Base-by-base conservation (phyloP, 2,329 filamentous ascomycete genomes). In the Zasmidium angulare region DNA sequence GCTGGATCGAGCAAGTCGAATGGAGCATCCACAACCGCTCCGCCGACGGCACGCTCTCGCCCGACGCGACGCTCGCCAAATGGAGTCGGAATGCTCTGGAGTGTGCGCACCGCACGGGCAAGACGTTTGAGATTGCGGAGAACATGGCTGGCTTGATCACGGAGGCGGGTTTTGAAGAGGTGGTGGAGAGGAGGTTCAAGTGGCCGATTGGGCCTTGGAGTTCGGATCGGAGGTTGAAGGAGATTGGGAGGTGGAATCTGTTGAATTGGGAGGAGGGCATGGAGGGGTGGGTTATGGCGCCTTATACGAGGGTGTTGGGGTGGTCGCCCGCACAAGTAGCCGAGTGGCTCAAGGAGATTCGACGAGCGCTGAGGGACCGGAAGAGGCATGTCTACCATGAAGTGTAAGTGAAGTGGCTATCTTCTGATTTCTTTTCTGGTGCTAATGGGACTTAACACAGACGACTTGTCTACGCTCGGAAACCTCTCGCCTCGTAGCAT, bases 111-210 rank as follows among this genome's bases (percentile, higher is more conserved):
- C 46, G 55, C 1, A 68, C 65, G 14, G 68, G 68, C 21, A 72
- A 71, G 56, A 70, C 69, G 19, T 69, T 71, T 53, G 63, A 71
- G 46, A 68, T 70, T 53, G 65, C 69, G 3, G 67, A 69, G 50
- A 62, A 65, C 23, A 71, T 72, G 69, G 60, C 62, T 1, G 63
- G 61, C 1, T 26, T 66, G 22, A 67, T 72, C 22, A 54, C 26
- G 2, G 63, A 68, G 71, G 76, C 75, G 66, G 80, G 80, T 1
- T 82, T 82, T 63, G 74, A 74, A 3, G 75, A 81, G 60, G 74
- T 82, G 1, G 72, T 75, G 10, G 76, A 79, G 65, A 67, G 67
- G 57, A 66, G 66, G 36, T 78, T 72, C 64, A 76, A 76, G 54
- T 75, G 76, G 71, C 77, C 78, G 0, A 68, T 79, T 17, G 76